Evolutionary conservation across 495 filamentous ascomycete species (phyloP).

Genomic region (Tuber brumale): DNA sequence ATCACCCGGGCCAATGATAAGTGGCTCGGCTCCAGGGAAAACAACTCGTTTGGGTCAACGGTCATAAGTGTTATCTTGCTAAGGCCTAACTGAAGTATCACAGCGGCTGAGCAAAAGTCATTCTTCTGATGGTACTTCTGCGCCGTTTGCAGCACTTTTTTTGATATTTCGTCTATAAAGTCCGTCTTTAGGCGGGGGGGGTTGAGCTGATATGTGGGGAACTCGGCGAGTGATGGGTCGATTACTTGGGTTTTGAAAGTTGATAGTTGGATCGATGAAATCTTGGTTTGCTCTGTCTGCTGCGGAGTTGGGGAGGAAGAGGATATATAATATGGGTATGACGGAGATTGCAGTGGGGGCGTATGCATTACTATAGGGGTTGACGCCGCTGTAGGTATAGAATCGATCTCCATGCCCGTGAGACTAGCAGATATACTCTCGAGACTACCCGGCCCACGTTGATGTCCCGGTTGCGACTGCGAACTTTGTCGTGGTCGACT

Average conservation of each 20-base stretch:
- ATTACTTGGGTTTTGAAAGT: not conserved
- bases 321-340: not conserved
- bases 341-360: not conserved
- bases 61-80: not conserved
- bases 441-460: not conserved
- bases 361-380: not conserved
- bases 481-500: not conserved
- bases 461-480: not conserved
- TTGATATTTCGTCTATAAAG: constrained; percentile 1
- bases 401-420: not conserved
- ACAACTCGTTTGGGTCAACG: not conserved
- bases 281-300: constrained; percentile 1
- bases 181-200: not conserved
- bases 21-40: not conserved
- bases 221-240: not conserved
- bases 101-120: not conserved
- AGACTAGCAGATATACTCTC: not conserved
- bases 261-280: not conserved
- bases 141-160: not conserved
- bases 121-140: not conserved
- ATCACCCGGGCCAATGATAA: not conserved
- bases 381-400: not conserved
- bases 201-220: not conserved
- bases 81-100: not conserved
- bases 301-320: not conserved